Percentiles rank a stretch among this genome's conserved stretches.
Conservation (phyloP, 208 protist species). For the Crithidia sp. region DNA sequence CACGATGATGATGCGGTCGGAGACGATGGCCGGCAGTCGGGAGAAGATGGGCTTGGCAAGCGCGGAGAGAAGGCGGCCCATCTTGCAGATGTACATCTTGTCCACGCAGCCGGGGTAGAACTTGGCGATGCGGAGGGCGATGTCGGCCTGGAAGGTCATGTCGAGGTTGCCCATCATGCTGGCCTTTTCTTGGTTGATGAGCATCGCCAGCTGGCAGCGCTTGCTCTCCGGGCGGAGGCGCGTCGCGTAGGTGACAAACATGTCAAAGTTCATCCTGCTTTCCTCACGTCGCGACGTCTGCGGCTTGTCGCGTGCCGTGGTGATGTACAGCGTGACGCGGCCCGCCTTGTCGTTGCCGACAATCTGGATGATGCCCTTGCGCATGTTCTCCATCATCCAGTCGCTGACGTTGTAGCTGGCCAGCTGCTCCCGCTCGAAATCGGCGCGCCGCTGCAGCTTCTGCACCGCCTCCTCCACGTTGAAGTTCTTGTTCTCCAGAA, state of each 20-base stretch:
- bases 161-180: slow-evolving; percentile 68
- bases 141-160: slow-evolving; percentile 64
- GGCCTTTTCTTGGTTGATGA: slow-evolving; percentile 68
- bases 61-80: slow-evolving; percentile 46
- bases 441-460: slow-evolving; percentile 69
- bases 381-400: slow-evolving; percentile 70
- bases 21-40: slow-evolving; percentile 57
- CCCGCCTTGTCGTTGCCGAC: slow-evolving; percentile 70
- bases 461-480: slow-evolving; percentile 69
- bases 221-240: slow-evolving; percentile 57
- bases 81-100: slow-evolving; percentile 81
- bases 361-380: slow-evolving; percentile 61
- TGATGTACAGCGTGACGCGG: slow-evolving; percentile 59
- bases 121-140: slow-evolving; percentile 73
- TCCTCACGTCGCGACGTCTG: slow-evolving; percentile 46
- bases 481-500: slow-evolving; percentile 89
- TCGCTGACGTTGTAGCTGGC: slow-evolving; percentile 63
- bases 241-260: slow-evolving; percentile 72
- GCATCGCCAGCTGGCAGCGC: slow-evolving; percentile 56
- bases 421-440: slow-evolving; percentile 72
- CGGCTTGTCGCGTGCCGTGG: slow-evolving; percentile 50
- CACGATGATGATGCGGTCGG: slow-evolving; percentile 61
- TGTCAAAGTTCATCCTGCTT: slow-evolving; percentile 58
- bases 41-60: slow-evolving; percentile 70
- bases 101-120: slow-evolving; percentile 69